Base-by-base conservation (phyloP, 345 rosid species). In the Boechera stricta region DNA sequence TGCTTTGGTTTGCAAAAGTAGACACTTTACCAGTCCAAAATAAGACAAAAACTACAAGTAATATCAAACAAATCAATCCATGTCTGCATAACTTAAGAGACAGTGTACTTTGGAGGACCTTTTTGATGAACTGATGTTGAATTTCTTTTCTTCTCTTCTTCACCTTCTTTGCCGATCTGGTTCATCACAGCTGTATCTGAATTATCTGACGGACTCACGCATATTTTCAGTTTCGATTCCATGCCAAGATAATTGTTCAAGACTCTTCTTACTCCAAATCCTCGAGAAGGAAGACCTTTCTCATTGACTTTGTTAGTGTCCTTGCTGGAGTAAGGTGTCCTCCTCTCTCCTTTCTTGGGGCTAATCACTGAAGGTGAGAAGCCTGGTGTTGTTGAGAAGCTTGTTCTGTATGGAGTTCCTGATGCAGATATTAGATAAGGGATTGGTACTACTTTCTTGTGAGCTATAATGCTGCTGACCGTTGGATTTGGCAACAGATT, bases 251-350 rank as follows among this genome's bases (percentile, higher is more conserved):
- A 95, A 59, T 85, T 89, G 38, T 87, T 84, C 79, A 95, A 78
- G 7, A 82, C 96, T 42, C 90, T 91, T 82, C 76, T 91, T 62
- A 95, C 99, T 72, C 99, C 99, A 18, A 88, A 87, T 15, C 99
- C 98, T 18, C 92, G 90, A 3, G 96, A 90, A 18, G 69, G 86
- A 73, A 77, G 84, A 38, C 67, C 67, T 66, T 72, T 78, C 64
- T 78, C 73, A 21, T 1, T 49, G 56, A 41, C 57, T 83, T 84
- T 85, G 79, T 53, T 82, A 28, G 5, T 79, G 71, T 53, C 80
- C 81, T 60, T 81, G 83, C 48, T 77, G 53, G 67, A 78, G 61
- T 69, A 77, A 78, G 86, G 87, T 75, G 90, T 85, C 11, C 97
- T 91, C 38, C 90, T 86, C 38, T 85, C 98, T 69, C 86, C 88